Base-by-base conservation (phyloP, 1,284 basidiomycete species). In the Heimioporus retisporus region DNA sequence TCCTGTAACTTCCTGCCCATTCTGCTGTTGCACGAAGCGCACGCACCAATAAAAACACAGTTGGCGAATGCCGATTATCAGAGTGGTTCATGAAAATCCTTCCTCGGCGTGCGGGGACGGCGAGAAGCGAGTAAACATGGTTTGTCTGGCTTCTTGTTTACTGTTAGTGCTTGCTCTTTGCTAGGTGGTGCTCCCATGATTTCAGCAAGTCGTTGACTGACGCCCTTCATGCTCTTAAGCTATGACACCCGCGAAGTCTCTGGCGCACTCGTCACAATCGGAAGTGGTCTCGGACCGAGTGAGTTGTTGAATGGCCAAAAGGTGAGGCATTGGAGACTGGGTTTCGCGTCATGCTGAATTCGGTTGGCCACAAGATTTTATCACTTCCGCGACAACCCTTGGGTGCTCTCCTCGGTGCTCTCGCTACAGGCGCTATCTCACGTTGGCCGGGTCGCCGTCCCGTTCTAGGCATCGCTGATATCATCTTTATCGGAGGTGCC, bases 211-310 rank as follows among this genome's bases (percentile, higher is more conserved):
- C 35, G 35, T 7, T 6, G 35, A 6, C 44, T 73, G 43, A 74
- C 2, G 16, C 4, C 16, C n/a, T 25, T 48, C 23, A 25, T 43
- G 6, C 14, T 40, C 23, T n/a, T 66, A 92, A 91, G 92, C 31
- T 94, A 94, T 74, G 93, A 94, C 75, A 94, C 93, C 4, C 92
- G 93, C 51, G 91, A 93, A 21, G 91, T 94, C 46, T 92, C 90
- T 67, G 93, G 92, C 42, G 90, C 92, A 21, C 83, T 94, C 46
- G 92, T 95, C 21, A 89, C 88, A 8, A 93, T 95, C 66, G 86
- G 88, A 0, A 82, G 83, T 4, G 93, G 94, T 73, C 83, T 95
- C 40, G 28, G 28, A 28, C 28, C 28, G 28, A 28, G 28, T 28
- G 28, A 28, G 28, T 28, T 28, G 28, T 28, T 88, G 1, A 84